Evolutionary conservation across 164 flowering plant species (phyloP), one percentile per base, ranked within the genome.

Genomic region (Brasenia schreberi): DNA sequence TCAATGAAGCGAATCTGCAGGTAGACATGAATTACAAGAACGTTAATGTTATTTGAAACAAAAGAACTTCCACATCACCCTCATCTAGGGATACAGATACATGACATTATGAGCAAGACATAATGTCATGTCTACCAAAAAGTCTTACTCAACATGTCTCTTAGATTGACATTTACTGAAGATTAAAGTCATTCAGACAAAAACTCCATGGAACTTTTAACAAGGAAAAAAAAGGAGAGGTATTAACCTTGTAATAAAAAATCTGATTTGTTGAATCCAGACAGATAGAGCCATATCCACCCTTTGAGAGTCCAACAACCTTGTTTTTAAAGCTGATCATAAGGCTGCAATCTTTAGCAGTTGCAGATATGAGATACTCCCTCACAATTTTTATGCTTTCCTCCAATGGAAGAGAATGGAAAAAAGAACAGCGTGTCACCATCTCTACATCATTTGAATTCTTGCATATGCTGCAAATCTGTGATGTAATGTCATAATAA

Each of bases 311-410:
- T 60, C 59, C 72, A 27, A 72, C 77, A 67, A 63, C 67, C 63
- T 72, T 76, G 49, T 82, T 83, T 70, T 81, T 80, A 72, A 91
- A 89, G 82, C 88, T 73, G 67, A 89, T 76, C 88, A 95, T 95
- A 76, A 95, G 70, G 75, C 99, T 89, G 68, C 92, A 85, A 75
- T 95, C 99, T 77, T 95, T 95, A 42, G 92, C 96, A 63, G 96
- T 92, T 58, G 97, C 96, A 72, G 99, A 84, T 67, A 89, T 82
- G 81, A 95, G 72, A 78, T 78, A 95, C 65, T 86, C 81, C 76
- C 82, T 90, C 66, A 89, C 96, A 76, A 88, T 83, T 74, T 83
- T 82, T 73, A 83, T 65, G 72, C 93, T 92, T 73, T 88, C 89
- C 62, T 85, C 81, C 68, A 83, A 64, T 43, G 94, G 70, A 64